phyloP scores from a whole-genome alignment of 1,284 basidiomycete species.

The Trichosporon coremiiforme region DNA sequence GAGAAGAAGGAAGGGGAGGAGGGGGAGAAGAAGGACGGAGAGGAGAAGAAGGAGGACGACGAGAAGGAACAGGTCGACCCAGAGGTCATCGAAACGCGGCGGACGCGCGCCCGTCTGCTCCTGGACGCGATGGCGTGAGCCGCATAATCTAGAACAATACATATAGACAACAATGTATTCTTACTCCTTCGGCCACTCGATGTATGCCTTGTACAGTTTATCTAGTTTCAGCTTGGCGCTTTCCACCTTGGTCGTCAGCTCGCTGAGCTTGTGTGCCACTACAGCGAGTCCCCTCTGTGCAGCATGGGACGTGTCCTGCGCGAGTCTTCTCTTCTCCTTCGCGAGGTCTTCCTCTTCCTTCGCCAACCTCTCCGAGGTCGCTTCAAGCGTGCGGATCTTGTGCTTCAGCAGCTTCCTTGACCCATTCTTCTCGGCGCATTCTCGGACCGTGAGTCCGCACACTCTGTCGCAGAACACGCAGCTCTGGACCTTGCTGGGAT shows the following conservation, averaged over 20 bases:
- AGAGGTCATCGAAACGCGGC: constrained; percentile 20
- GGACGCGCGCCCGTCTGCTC: constrained; percentile 35
- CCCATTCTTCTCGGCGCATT: constrained; percentile 39
- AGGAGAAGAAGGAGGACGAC: too few relatives aligned
- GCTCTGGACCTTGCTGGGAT: not conserved
- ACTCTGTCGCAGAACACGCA: constrained; percentile 42
- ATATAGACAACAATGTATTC: too few relatives aligned
- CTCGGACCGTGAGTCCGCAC: constrained; percentile 37
- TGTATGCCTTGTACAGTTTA: constrained; percentile 26
- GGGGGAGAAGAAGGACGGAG: not conserved
- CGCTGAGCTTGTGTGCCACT: not conserved
- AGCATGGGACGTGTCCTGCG: not conserved
- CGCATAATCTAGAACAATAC: not conserved
- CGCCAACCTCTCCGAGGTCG: not conserved
- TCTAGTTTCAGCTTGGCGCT: constrained; percentile 2
- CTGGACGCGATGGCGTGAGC: constrained; percentile 30
- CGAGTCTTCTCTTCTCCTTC: constrained; percentile 12
- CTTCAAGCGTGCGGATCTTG: constrained; percentile 39
- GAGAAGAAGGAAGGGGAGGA: not conserved
- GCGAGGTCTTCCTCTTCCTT: not conserved
- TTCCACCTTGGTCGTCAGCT: not conserved
- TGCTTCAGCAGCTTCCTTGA: constrained; percentile 41
- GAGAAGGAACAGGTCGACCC: constrained; percentile 20
- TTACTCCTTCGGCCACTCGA: constrained; percentile 23
- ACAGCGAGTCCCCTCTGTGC: constrained; percentile 1